Evolutionary conservation across 1,139 yeast species (phyloP).

Genomic region (Insectozyma bohioensis): DNA sequence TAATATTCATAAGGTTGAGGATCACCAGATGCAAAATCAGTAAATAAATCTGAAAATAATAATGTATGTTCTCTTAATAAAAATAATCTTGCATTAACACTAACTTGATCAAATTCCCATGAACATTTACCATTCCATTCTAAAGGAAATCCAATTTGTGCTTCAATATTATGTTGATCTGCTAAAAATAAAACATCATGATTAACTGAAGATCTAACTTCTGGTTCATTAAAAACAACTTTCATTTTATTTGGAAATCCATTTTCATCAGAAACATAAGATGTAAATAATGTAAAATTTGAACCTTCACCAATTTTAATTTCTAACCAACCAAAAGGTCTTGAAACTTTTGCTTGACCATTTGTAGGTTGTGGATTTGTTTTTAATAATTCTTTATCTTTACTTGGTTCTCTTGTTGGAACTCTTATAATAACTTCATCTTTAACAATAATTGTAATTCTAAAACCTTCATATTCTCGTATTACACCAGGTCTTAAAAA

Average conservation of each 20-base stretch:
- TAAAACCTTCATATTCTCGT: conserved; percentile 59
- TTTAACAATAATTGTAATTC: conserved; percentile 52
- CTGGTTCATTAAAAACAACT: conserved; percentile 55
- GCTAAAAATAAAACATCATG: conserved; percentile 78
- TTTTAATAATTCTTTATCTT: conserved; percentile 49
- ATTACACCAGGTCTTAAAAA: conserved; percentile 44
- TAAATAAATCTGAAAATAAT: conserved; percentile 67
- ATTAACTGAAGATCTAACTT: conserved; percentile 79
- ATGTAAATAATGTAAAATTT: conserved; percentile 43
- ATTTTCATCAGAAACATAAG: conserved; percentile 48
- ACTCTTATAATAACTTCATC: conserved; percentile 71
- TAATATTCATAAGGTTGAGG: conserved; percentile 73
- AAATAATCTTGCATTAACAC: conserved; percentile 58
- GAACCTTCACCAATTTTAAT: conserved; percentile 59
- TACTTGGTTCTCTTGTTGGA: conserved; percentile 83
- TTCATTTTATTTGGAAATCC: conserved; percentile 62
- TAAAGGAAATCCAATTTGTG: conserved; percentile 67
- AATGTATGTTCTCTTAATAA: conserved; percentile 82
- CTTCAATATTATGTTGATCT: conserved; percentile 53
- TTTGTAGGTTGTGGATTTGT: conserved; percentile 10
- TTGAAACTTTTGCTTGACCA: conserved; percentile 14
- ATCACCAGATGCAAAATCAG: conserved; percentile 78
- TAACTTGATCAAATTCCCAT: conserved; percentile 62
- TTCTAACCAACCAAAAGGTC: conserved; percentile 94
- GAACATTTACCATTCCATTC: conserved; percentile 76